A percentile compares a stretch with the other conserved stretches of the same genome.
Conservation (phyloP, 148 eudicot genomes). For the Chenopodium suecicum region DNA sequence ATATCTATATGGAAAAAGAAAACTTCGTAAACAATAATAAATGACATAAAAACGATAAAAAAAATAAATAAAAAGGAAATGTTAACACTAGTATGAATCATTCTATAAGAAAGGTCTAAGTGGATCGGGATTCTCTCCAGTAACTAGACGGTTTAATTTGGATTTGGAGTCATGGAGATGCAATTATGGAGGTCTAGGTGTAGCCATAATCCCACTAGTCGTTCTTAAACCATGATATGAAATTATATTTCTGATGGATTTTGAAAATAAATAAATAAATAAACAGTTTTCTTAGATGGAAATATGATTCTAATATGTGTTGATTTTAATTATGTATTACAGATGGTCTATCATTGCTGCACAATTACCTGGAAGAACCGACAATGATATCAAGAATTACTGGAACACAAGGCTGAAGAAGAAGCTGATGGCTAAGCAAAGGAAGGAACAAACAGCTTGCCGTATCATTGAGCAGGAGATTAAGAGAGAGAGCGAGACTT, state of each 20-base stretch:
- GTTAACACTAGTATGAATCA: background rate
- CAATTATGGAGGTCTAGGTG: background rate
- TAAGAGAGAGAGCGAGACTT: conserved; percentile 35
- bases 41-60: background rate
- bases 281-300: too few species aligned
- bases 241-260: too few species aligned
- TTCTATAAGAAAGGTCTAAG: background rate
- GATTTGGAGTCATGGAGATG: background rate
- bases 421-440: conserved; percentile 52
- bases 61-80: too few species aligned
- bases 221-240: too few species aligned
- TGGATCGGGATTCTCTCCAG: background rate
- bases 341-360: conserved; percentile 87
- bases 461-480: conserved; percentile 42
- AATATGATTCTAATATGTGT: background rate
- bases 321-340: background rate
- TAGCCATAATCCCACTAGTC: too few species aligned
- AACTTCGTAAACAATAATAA: too few species aligned
- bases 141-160: background rate
- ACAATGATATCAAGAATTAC: conserved; percentile 67
- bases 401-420: conserved; percentile 78
- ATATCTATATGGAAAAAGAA: background rate
- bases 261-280: too few species aligned
- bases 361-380: conserved; percentile 66
- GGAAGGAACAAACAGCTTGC: conserved; percentile 46